Conservation (phyloP, 2,329 filamentous ascomycete species). For the Ceratocystis cubensis region DNA sequence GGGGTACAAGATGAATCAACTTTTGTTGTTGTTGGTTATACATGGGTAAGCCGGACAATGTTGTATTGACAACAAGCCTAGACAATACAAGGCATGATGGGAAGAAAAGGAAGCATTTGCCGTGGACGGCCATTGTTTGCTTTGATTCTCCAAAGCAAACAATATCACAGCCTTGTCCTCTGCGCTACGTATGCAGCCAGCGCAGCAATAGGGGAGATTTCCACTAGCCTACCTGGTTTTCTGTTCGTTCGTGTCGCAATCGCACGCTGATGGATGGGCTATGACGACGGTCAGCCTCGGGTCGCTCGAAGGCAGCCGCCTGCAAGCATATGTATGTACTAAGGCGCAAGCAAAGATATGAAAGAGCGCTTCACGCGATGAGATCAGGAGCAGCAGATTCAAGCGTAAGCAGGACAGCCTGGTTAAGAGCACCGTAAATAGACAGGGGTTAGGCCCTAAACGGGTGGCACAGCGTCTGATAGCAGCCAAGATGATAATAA, state of each 20-base stretch:
- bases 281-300: not conserved
- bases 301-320: not conserved
- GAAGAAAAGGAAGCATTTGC: constrained; percentile 9
- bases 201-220: not conserved
- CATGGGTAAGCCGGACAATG: not conserved
- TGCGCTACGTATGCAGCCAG: not conserved
- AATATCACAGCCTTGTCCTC: not conserved
- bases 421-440: not conserved
- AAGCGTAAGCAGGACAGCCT: not conserved
- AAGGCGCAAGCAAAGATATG: not conserved
- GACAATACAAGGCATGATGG: not conserved
- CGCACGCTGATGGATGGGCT: not conserved
- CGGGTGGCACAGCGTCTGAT: not conserved
- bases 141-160: not conserved
- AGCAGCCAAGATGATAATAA: not conserved
- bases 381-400: not conserved
- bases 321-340: not conserved
- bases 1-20: not conserved
- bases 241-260: not conserved
- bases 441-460: not conserved
- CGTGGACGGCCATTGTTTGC: not conserved
- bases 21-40: not conserved
- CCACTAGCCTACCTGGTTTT: not conserved
- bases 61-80: constrained; percentile 3
- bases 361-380: not conserved